Base-by-base conservation (phyloP, 176 grass and related monocot genomes). In the Panicum miliaceum region DNA sequence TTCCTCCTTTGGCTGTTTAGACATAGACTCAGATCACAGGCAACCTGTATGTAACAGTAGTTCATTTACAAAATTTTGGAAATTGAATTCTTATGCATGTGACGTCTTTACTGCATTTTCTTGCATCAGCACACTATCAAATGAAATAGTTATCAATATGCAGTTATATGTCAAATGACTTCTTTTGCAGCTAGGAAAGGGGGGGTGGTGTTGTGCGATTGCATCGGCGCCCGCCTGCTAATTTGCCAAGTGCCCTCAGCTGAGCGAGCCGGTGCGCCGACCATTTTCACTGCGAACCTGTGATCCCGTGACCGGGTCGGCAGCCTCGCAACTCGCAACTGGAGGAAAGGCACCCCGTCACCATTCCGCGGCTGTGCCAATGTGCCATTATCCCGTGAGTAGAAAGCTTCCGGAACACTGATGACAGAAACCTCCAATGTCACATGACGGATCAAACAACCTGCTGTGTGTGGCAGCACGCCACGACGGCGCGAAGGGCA, bases 1-100 rank as follows among this genome's bases (percentile, higher is more conserved):
- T 78, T 35, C 23, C 26, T 68, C 0, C 25, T 81, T 64, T 82
- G 42, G 0, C 20, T 71, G 25, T 56, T 70, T 54, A 82, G 73
- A 22, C 13, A 83, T 73, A 88, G 48, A 34, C 35, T 68, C 9
- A 54, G 32, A 68, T 75, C 60, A 69, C 13, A 34, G 14, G 56
- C 38, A 82, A 65, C 66, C 46, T 86, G 73, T 85, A 51, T 86
- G 84, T 73, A 90, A 78, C 38, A 73, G 42, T 65, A 86, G 37
- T 43, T 73, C 43, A 57, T 66, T 41, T 82, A 4, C 46, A 79
- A 40, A 48, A 41, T 57, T 58, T 86, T 57, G 25, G 4, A 40
- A 64, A 57, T 51, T 45, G 25, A 47, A 36, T 54, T 77, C 15
- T 69, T 58, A 29, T 42, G 14, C 77, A 62, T 12, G 19, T 22